Evolutionary conservation across 208 protist genomes (phyloP).

Genomic region (Ichthyophonus hoferi): DNA sequence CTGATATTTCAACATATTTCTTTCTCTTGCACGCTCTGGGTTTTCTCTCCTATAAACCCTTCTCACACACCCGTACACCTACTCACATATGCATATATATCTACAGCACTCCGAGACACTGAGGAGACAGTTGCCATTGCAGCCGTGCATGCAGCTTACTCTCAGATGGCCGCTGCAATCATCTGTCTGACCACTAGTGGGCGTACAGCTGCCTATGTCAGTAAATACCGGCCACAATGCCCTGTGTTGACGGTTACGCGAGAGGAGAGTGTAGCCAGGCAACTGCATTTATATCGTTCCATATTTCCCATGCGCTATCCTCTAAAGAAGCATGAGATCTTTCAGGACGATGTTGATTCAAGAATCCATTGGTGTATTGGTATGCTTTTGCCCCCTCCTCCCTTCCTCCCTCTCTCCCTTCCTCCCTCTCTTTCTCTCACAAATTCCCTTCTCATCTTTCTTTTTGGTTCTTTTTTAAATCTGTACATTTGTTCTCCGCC

Average conservation of each 20-base stretch:
- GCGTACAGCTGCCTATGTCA: conserved; percentile 79
- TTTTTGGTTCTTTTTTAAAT: no score
- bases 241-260: conserved; percentile 85
- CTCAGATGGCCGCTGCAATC: conserved; percentile 77
- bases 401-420: no score
- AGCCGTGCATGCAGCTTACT: conserved; percentile 87
- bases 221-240: conserved; percentile 89
- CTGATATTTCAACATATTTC: no score
- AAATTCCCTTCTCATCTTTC: no score
- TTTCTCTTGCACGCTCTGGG: no score
- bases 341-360: conserved; percentile 52
- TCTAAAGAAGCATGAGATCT: background rate
- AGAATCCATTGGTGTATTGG: conserved; percentile 52
- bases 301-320: conserved; percentile 34
- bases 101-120: conserved; percentile 18
- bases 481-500: no score
- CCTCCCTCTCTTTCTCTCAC: no score
- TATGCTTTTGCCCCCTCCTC: no score
- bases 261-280: conserved; percentile 72
- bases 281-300: conserved; percentile 54
- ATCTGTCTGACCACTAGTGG: conserved; percentile 73
- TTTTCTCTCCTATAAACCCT: no score
- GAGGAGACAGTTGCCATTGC: conserved; percentile 81
- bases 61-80: no score
- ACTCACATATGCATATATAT: no score